phyloP scores from a whole-genome alignment of 805 yeast species.

The Candida suzukii region DNA sequence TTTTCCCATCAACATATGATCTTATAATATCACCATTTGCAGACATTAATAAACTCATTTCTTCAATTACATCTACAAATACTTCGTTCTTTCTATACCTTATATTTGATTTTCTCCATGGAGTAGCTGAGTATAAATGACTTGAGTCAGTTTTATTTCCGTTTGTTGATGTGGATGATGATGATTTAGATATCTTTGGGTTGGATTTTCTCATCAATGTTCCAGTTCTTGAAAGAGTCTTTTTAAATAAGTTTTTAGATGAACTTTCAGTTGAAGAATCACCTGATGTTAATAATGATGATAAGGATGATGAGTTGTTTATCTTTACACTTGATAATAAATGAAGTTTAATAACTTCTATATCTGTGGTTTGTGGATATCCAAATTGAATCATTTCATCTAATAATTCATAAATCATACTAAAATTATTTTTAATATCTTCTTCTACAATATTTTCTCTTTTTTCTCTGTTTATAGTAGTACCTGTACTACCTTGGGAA shows the following conservation, averaged over 20 bases:
- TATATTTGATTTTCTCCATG: constrained; percentile 64
- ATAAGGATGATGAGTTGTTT: neutral
- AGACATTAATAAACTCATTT: constrained; percentile 61
- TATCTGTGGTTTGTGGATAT: constrained; percentile 62
- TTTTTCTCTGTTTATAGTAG: neutral
- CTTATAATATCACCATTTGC: constrained; percentile 57
- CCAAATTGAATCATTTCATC: constrained; percentile 78
- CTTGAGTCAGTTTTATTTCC: neutral
- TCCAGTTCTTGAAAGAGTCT: constrained; percentile 12
- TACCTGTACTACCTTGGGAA: constrained; percentile 1
- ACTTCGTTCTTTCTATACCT: constrained; percentile 80
- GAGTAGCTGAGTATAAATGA: neutral
- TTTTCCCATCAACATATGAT: constrained; percentile 70
- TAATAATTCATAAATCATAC: constrained; percentile 64
- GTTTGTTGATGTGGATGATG: neutral
- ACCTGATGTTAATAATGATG: constrained; percentile 1
- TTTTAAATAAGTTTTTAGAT: constrained; percentile 5
- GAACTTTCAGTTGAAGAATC: constrained; percentile 1
- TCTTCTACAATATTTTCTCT: constrained; percentile 27
- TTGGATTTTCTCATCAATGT: constrained; percentile 9
- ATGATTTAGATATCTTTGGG: too few species aligned
- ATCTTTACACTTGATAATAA: constrained; percentile 13
- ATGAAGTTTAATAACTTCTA: constrained; percentile 29
- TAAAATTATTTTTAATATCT: constrained; percentile 57
- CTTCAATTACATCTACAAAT: constrained; percentile 68